Percentiles rank a stretch among this genome's conserved stretches.
Evolutionary conservation across 176 grass and related monocot species (phyloP).

Genomic region (maize (Zea mays)): Zm-B73-REFERENCE-NAM-5.0 NC_050096.1:299422501-299423000

Average conservation of each 20-base stretch:
- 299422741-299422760: slow-evolving; percentile 62
- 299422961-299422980: background rate
- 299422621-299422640: background rate
- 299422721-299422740: slow-evolving; percentile 22
- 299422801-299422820: slow-evolving; percentile 45
- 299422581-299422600: background rate
- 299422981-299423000: background rate
- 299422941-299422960: background rate
- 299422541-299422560: slow-evolving; percentile 16
- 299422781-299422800: slow-evolving; percentile 39
- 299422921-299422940: background rate
- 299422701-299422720: slow-evolving; percentile 14
- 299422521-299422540: background rate
- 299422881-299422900: background rate
- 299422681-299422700: slow-evolving; percentile 35
- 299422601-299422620: background rate
- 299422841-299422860: slow-evolving; percentile 6
- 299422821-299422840: slow-evolving; percentile 43
- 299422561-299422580: background rate
- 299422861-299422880: background rate
- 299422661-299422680: background rate
- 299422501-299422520: slow-evolving; percentile 7
- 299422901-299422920: background rate
- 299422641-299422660: slow-evolving; percentile 2
- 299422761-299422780: slow-evolving; percentile 49